Evolutionary conservation across 345 rosid genomes (phyloP), one percentile per base, ranked within the genome.

Genomic region (Euphorbia pulcherrima): DNA sequence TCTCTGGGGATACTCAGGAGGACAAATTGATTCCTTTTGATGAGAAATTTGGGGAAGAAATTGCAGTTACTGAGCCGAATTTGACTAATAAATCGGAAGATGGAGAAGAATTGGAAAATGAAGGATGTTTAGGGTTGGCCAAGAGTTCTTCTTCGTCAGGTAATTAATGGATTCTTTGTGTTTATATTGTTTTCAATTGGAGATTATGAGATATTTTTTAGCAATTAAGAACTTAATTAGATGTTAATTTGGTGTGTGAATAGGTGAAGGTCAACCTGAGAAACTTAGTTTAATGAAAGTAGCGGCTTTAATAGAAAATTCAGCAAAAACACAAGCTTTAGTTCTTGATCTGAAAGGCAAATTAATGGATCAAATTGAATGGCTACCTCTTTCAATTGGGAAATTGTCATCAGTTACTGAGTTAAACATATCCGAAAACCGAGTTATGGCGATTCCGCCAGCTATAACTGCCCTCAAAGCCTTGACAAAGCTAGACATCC

Each of bases 331-430:
- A 23, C 80, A 83, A 54, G 72, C 78, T 33, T 30, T 30, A 18
- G 74, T 71, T 71, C 81, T 85, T 68, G 84, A 87, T 76, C 89
- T 87, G 9, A 82, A 63, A 72, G 85, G 85, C 71, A 87, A 74
- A 75, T 68, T 87, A 75, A 80, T 68, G 85, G 88, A 87, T 72
- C 74, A 76, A 71, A 33, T 85, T 46, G 89, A 87, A 75, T 87
- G 92, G 92, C 86, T 87, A 44, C 92, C 92, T 12, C 61, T 78
- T 20, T 83, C 92, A 54, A 68, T 87, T 24, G 90, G 90, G 50
- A 87, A 85, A 68, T 71, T 85, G 47, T 78, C 79, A 28, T 70
- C 40, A 60, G 71, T 85, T 28, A 79, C 75, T 2, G 83, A 75
- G 66, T 50, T 87, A 58, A 78, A 87, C 77, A 58, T 85, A 14